These are phyloP conservation scores for Geosmithia flava DNA, from an alignment of 2,329 filamentous ascomycete species.

Conservation along the genomic window DNA sequence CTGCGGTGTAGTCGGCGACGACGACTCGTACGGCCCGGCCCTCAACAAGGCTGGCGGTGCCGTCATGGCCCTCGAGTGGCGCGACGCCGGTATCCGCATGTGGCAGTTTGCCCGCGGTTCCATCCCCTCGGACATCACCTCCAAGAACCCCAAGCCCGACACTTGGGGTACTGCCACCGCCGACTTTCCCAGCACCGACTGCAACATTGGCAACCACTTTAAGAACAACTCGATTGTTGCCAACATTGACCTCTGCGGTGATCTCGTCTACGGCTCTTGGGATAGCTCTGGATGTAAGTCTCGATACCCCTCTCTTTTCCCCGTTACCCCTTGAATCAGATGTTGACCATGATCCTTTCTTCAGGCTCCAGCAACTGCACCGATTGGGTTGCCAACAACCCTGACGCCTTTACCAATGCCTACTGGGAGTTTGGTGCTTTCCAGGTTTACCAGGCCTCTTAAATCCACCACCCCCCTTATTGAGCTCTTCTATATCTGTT, in stretches of 20 bases:
- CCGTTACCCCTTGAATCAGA: background rate
- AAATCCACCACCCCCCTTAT: background rate
- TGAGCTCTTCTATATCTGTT: background rate
- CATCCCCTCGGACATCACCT: constrained; percentile 39
- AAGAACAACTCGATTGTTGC: constrained; percentile 52
- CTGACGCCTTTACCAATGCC: constrained; percentile 40
- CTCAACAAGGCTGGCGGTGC: constrained; percentile 45
- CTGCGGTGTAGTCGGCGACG: constrained; percentile 36
- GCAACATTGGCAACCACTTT: constrained; percentile 47
- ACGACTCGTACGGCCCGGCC: constrained; percentile 32
- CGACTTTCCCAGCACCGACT: constrained; percentile 53
- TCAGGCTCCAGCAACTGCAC: constrained; percentile 41
- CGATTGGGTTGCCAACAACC: constrained; percentile 45
- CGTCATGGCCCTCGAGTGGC: constrained; percentile 49
- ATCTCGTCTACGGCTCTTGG: constrained; percentile 35
- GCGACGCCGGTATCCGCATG: constrained; percentile 45
- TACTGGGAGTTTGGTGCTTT: constrained; percentile 56
- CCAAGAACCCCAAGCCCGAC: constrained; percentile 42
- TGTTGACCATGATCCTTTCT: constrained; percentile 9
- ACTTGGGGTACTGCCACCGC: constrained; percentile 50
- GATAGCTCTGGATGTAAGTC: constrained; percentile 29
- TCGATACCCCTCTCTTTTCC: too few species aligned
- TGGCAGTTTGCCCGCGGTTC: constrained; percentile 43
- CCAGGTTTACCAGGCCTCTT: constrained; percentile 35
- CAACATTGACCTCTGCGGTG: constrained; percentile 54